Conservation (phyloP, 2,329 filamentous ascomycete genomes). For the Colletotrichum orbiculare region DNA sequence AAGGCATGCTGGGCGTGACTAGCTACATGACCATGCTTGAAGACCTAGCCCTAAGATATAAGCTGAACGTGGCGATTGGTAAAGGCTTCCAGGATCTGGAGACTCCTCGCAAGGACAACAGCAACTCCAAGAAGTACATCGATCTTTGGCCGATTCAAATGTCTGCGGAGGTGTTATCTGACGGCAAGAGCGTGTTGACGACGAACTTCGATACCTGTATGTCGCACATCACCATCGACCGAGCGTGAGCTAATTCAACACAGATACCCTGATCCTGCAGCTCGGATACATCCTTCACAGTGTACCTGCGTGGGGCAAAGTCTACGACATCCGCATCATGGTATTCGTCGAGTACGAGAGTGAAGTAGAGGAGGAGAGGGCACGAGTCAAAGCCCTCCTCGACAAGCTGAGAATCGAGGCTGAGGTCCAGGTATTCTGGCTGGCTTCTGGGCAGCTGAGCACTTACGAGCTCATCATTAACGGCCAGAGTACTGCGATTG, state of each 20-base stretch:
- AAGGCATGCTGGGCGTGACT: conserved; percentile 74
- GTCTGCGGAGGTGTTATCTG: conserved; percentile 82
- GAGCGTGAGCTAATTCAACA: neutral
- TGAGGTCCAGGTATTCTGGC: conserved; percentile 82
- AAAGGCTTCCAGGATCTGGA: conserved; percentile 84
- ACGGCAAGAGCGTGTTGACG: conserved; percentile 76
- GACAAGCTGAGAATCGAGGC: conserved; percentile 87
- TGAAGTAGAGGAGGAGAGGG: conserved; percentile 82
- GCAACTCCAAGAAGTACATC: conserved; percentile 79
- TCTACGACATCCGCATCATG: conserved; percentile 78
- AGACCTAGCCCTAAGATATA: conserved; percentile 80
- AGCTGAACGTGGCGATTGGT: conserved; percentile 86
- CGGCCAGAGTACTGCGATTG: conserved; percentile 60
- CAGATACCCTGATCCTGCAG: conserved; percentile 83
- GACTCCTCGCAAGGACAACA: conserved; percentile 69
- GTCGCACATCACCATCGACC: conserved; percentile 39
- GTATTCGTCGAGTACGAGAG: conserved; percentile 92
- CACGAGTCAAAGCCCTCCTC: conserved; percentile 77
- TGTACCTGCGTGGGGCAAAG: conserved; percentile 81
- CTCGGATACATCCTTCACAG: conserved; percentile 86
- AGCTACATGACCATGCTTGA: conserved; percentile 87
- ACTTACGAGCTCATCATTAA: conserved; percentile 85
- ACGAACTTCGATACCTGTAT: conserved; percentile 92
- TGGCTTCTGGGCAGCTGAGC: conserved; percentile 77
- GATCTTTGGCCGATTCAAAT: conserved; percentile 95